Evolutionary conservation across 805 yeast species (phyloP).

Genomic region (Kluyveromyces dobzhanskii): DNA sequence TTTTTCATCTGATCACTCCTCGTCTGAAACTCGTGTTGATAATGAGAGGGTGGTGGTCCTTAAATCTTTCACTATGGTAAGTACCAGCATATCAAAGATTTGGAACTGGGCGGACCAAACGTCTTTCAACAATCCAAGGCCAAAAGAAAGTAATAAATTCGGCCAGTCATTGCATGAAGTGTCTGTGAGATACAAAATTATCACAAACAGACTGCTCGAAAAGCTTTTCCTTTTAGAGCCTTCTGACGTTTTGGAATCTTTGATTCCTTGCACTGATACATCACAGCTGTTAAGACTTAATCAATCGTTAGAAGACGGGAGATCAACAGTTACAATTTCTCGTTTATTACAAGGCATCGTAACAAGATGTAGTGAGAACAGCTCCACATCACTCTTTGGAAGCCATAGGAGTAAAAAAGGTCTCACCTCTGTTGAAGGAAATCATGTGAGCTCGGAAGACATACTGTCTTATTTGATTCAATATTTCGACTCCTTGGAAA

Average conservation of each 20-base stretch:
- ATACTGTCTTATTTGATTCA: slow-evolving; percentile 46
- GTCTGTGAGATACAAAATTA: slow-evolving; percentile 57
- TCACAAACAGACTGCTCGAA: slow-evolving; percentile 59
- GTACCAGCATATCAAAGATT: slow-evolving; percentile 44
- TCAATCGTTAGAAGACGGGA: slow-evolving; percentile 76
- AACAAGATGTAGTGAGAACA: slow-evolving; percentile 18
- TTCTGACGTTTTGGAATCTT: slow-evolving; percentile 59
- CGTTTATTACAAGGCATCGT: slow-evolving; percentile 41
- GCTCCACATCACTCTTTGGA: slow-evolving; percentile 17
- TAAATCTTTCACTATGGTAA: slow-evolving; percentile 56
- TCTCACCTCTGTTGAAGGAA: slow-evolving; percentile 36
- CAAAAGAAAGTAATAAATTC: slow-evolving; percentile 5
- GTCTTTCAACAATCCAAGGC: slow-evolving; percentile 5
- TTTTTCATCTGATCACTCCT: slow-evolving; percentile 26
- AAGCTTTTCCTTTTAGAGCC: slow-evolving; percentile 60
- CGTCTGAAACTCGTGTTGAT: slow-evolving; percentile 33
- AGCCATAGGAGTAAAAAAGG: slow-evolving; percentile 5
- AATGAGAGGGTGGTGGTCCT: slow-evolving; percentile 46
- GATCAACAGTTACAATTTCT: slow-evolving; percentile 68
- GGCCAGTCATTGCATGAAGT: slow-evolving; percentile 36
- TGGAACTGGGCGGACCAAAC: slow-evolving; percentile 52
- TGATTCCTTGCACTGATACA: slow-evolving; percentile 35
- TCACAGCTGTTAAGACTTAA: slow-evolving; percentile 28
- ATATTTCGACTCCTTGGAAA: slow-evolving; percentile 60
- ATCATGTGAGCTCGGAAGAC: slow-evolving; percentile 37